Conservation (phyloP, 306 rosid genomes). For the Clitoria ternatea region DNA sequence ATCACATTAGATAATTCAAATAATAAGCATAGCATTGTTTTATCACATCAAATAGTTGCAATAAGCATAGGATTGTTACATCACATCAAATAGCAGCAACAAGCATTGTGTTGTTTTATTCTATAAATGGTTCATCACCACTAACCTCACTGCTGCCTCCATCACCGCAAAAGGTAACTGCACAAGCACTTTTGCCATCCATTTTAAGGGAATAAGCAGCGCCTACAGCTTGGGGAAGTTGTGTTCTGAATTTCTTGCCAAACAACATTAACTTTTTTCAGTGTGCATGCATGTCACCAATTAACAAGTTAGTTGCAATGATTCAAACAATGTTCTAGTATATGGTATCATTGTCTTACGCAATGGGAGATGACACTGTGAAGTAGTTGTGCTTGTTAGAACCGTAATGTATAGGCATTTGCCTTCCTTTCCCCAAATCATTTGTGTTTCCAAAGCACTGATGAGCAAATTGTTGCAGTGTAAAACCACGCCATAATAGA, state of each 20-base stretch:
- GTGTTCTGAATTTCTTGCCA: constrained; percentile 48
- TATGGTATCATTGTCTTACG: constrained; percentile 39
- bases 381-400: constrained; percentile 59
- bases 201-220: constrained; percentile 71
- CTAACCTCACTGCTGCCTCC: constrained; percentile 64
- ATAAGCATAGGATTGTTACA: too few species aligned
- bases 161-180: constrained; percentile 58
- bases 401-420: constrained; percentile 79
- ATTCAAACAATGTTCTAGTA: background rate
- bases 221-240: constrained; percentile 76
- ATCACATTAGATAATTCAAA: too few species aligned
- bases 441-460: constrained; percentile 59
- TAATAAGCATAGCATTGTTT: background rate
- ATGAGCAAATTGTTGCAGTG: constrained; percentile 62
- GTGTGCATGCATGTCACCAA: background rate
- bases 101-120: background rate
- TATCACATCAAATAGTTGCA: too few species aligned
- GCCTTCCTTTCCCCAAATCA: constrained; percentile 67
- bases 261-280: constrained; percentile 16
- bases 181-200: constrained; percentile 57
- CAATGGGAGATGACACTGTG: constrained; percentile 70
- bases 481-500: constrained; percentile 75
- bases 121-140: background rate
- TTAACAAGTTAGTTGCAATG: background rate
- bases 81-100: background rate